Base-by-base conservation (phyloP, 108 stramenopile genomes). In the Cyclotella distinguenda region DNA sequence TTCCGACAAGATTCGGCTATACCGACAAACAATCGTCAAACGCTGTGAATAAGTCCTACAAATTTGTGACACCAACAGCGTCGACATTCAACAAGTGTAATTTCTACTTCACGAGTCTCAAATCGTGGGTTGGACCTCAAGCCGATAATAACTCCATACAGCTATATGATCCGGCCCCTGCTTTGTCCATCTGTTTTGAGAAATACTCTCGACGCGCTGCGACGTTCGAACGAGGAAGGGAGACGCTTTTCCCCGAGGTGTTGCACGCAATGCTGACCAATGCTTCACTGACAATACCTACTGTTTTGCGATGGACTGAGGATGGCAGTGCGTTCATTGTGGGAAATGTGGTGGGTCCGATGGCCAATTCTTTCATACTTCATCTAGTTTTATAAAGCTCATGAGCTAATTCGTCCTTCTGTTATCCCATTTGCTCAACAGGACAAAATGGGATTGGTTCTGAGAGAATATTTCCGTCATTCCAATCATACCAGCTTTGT, bases 221-320 rank as follows among this genome's bases (percentile, higher is more conserved):
- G 2, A 12, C 23, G 23, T 48, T 48, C 23, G 2, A 15, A 3
- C 19, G 47, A 23, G 23, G 18, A 19, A 19, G 18, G 10, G 19
- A 21, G 23, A 8, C 23, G 23, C 47, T 19, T 48, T 38, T 56
- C 39, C 55, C 33, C 10, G 19, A 36, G 19, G 18, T 56, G n/a
- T n/a, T 56, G 10, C 55, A 56, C 39, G 55, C 34, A 36, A 56
- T 56, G 55, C 19, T 56, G 0, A 39, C 55, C 3, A 39, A 56
- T 36, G 36, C 34, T 38, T 18, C 55, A 11, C 16, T 12, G 9
- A 53, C 27, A 3, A 10, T 53, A n/a, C 30, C 30, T 15, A 39
- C 36, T 38, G 34, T 56, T n/a, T 22, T 56, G 34, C 27, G 22
- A 22, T 56, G 55, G 55, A 56, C 23, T 22, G 55, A 36, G 18